A percentile compares a stretch with the other conserved stretches of the same genome.
Evolutionary conservation across 2,329 filamentous ascomycete species (phyloP).

Genomic region (Cytospora leucostoma): DNA sequence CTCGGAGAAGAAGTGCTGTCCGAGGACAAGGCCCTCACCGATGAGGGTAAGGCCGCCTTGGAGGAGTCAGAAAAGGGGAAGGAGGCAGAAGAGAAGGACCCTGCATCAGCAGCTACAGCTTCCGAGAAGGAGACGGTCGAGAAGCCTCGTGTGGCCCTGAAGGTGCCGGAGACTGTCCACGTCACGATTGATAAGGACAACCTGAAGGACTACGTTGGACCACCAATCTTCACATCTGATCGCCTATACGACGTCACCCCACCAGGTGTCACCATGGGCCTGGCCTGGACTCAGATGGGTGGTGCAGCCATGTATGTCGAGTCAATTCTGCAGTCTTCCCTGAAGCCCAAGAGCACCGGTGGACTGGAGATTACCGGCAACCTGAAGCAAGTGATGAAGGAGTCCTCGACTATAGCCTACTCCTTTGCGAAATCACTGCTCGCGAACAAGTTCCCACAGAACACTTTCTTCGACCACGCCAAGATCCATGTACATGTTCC

Average conservation of each 20-base stretch:
- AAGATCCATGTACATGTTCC: conserved; percentile 95
- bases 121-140: conserved; percentile 68
- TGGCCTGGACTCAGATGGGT: conserved; percentile 97
- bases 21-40: conserved; percentile 79
- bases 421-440: conserved; percentile 91
- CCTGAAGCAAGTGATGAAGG: conserved; percentile 96
- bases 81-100: conserved; percentile 41
- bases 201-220: conserved; percentile 94
- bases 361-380: conserved; percentile 92
- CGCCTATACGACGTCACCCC: conserved; percentile 92
- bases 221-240: conserved; percentile 93
- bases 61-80: conserved; percentile 69
- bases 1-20: conserved; percentile 81
- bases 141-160: conserved; percentile 71
- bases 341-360: conserved; percentile 72
- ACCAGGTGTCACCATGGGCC: conserved; percentile 92
- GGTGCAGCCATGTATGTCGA: conserved; percentile 97
- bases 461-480: conserved; percentile 94
- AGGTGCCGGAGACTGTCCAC: conserved; percentile 84
- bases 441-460: conserved; percentile 81
- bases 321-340: conserved; percentile 84
- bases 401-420: conserved; percentile 93
- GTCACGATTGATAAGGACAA: conserved; percentile 86
- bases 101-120: conserved; percentile 29
- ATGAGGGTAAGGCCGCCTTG: conserved; percentile 78